These are phyloP conservation scores for Diophrys appendiculata DNA, from an alignment of 73 alveolate species.

Conservation along the genomic window DNA sequence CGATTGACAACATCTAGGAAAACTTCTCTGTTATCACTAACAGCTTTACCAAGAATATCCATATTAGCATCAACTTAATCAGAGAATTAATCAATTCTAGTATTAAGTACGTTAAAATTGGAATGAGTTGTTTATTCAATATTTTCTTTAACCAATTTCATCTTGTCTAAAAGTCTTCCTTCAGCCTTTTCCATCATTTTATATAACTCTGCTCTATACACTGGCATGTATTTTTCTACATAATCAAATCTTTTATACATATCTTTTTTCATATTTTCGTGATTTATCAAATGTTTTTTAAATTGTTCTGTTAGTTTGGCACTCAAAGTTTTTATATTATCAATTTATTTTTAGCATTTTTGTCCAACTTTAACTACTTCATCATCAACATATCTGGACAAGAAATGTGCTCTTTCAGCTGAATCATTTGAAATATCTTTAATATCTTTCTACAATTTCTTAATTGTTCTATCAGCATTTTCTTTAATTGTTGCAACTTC, in stretches of 20 bases:
- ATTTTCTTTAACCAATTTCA: conserved; percentile 53
- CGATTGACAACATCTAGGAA: conserved; percentile 43
- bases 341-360: conserved; percentile 22
- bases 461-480: conserved; percentile 16
- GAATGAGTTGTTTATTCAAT: conserved; percentile 36
- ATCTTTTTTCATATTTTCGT: conserved; percentile 57
- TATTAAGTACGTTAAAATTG: conserved; percentile 50
- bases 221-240: conserved; percentile 57
- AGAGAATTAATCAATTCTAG: conserved; percentile 57
- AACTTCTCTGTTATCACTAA: conserved; percentile 54
- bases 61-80: conserved; percentile 58
- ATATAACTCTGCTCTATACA: conserved; percentile 59
- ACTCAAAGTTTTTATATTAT: conserved; percentile 50
- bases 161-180: conserved; percentile 21
- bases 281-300: conserved; percentile 48
- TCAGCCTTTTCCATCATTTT: conserved; percentile 48
- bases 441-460: conserved; percentile 35
- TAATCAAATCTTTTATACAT: conserved; percentile 51
- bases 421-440: conserved; percentile 53
- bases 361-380: conserved; percentile 39
- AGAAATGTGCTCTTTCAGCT: conserved; percentile 66
- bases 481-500: conserved; percentile 55
- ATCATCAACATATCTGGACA: conserved; percentile 59
- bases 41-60: conserved; percentile 51
- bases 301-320: conserved; percentile 63